These are phyloP conservation scores for Microdochium nivale DNA, from an alignment of 2,329 filamentous ascomycete species.

Conservation along the genomic window DNA sequence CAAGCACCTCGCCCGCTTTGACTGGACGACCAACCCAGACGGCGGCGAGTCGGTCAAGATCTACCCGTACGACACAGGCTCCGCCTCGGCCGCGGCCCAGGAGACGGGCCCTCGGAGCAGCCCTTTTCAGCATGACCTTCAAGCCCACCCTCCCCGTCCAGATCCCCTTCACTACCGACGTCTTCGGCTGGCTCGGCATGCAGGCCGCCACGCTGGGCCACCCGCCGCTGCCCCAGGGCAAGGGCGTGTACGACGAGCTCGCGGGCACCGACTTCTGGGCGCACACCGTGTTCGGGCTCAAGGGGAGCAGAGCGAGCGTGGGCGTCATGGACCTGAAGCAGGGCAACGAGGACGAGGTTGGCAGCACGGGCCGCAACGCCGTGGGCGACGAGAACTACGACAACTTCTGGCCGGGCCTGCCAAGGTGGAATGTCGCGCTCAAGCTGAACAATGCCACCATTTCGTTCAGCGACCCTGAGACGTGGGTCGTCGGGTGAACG, in stretches of 20 bases:
- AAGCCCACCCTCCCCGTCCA: background rate
- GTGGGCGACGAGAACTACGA: constrained; percentile 5
- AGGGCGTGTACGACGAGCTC: constrained; percentile 1
- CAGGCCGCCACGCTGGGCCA: background rate
- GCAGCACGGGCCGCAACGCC: constrained; percentile 1
- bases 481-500: background rate
- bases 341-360: constrained; percentile 1
- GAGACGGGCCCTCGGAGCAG: background rate
- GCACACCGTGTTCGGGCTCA: constrained; percentile 8
- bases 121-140: constrained; percentile 1
- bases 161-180: constrained; percentile 4
- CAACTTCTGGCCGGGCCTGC: constrained; percentile 5
- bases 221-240: constrained; percentile 2
- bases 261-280: constrained; percentile 9
- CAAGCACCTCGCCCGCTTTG: background rate
- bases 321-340: constrained; percentile 4
- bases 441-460: constrained; percentile 3
- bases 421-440: background rate
- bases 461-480: constrained; percentile 3
- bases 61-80: background rate
- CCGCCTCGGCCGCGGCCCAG: background rate
- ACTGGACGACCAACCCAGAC: background rate
- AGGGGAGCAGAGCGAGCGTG: background rate
- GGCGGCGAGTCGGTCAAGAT: background rate
- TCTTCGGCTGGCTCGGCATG: background rate